Conservation (phyloP, 768 basidiomycete genomes). For the Dentipellis sp. region DNA sequence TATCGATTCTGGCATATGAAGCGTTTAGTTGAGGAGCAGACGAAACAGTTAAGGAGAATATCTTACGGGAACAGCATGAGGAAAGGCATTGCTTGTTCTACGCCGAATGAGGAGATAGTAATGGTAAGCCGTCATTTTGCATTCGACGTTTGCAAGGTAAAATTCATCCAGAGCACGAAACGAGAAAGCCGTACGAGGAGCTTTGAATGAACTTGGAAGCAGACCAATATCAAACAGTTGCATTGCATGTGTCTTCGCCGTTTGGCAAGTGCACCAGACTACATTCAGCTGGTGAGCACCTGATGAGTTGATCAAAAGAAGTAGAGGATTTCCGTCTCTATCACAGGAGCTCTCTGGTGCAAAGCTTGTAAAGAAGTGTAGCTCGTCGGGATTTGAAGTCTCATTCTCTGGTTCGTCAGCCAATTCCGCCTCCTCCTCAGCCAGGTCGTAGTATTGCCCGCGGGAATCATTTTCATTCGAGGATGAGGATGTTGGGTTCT, state of each 20-base stretch:
- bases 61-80: not conserved
- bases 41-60: not conserved
- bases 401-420: not conserved
- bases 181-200: not conserved
- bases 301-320: not conserved
- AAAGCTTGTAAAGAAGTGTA: not conserved
- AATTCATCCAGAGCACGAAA: not conserved
- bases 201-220: not conserved
- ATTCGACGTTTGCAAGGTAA: not conserved
- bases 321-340: not conserved
- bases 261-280: not conserved
- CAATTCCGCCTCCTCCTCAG: not conserved
- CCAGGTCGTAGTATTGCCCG: no score
- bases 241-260: not conserved
- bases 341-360: not conserved
- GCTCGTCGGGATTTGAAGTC: not conserved
- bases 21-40: not conserved
- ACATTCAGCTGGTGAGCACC: conserved; percentile 1
- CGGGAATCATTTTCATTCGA: not conserved
- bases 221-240: not conserved
- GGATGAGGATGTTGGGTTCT: no score
- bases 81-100: not conserved
- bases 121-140: not conserved
- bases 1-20: not conserved
- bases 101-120: not conserved